These are phyloP conservation scores for Russula sp. DNA, from an alignment of 768 basidiomycete species.

Conservation along the genomic window DNA sequence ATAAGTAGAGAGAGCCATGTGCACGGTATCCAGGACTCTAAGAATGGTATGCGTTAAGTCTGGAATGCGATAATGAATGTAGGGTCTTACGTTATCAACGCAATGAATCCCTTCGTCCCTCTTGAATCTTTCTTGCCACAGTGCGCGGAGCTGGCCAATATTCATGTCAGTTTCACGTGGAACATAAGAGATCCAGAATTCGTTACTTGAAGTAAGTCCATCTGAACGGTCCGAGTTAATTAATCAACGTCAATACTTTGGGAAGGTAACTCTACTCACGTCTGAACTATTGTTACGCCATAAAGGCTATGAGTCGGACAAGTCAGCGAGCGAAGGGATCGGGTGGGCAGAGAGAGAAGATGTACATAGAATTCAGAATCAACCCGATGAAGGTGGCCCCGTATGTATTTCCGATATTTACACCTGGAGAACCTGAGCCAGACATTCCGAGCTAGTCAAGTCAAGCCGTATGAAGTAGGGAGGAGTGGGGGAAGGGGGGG, in stretches of 20 bases:
- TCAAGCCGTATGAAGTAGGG: too few relatives aligned
- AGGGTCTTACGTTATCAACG: not conserved
- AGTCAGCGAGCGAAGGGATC: not conserved
- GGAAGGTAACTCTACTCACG: not conserved
- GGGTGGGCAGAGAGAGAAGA: not conserved
- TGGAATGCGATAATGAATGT: not conserved
- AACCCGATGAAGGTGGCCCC: constrained; percentile 3
- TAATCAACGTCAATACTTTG: not conserved
- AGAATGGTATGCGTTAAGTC: not conserved
- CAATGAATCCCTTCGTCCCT: not conserved
- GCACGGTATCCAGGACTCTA: constrained; percentile 39
- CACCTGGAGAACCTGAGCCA: too few relatives aligned
- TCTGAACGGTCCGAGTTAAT: not conserved
- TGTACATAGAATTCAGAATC: not conserved
- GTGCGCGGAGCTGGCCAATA: not conserved
- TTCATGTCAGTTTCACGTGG: not conserved
- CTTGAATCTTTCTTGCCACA: not conserved
- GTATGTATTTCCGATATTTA: not conserved
- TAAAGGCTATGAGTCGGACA: not conserved
- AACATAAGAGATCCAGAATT: too few relatives aligned
- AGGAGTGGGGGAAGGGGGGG: too few relatives aligned
- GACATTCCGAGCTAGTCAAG: too few relatives aligned
- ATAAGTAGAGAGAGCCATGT: constrained; percentile 38
- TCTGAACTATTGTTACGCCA: constrained; percentile 2
- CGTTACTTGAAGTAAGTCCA: not conserved